These are phyloP conservation scores for Boletus coccyginus DNA, from an alignment of 768 basidiomycete genomes.

Conservation along the genomic window DNA sequence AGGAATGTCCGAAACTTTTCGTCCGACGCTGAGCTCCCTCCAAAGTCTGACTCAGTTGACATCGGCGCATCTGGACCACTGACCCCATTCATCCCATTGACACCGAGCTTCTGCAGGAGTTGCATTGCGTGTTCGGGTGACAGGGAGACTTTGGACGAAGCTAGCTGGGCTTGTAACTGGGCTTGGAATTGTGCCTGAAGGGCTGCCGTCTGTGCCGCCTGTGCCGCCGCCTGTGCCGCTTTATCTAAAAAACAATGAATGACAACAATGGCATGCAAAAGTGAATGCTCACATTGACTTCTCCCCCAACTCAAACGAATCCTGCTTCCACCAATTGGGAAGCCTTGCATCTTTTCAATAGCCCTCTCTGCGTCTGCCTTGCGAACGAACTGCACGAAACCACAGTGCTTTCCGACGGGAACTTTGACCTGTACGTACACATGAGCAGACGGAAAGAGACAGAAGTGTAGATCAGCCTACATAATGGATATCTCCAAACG, in stretches of 20 bases:
- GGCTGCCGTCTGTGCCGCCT: conserved; percentile 74
- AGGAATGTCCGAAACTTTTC: conserved; percentile 24
- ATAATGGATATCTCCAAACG: conserved; percentile 93
- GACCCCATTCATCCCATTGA: conserved; percentile 37
- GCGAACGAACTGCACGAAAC: conserved; percentile 92
- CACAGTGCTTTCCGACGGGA: conserved; percentile 94
- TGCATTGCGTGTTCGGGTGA: conserved; percentile 63
- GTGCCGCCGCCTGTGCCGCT: conserved; percentile 87
- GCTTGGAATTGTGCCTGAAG: conserved; percentile 48
- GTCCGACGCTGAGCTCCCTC: conserved; percentile 19
- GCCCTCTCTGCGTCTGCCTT: conserved; percentile 90
- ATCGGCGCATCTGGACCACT: conserved; percentile 9
- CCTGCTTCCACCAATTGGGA: conserved; percentile 88
- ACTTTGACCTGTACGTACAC: conserved; percentile 72
- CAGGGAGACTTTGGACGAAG: conserved; percentile 31
- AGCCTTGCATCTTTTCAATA: conserved; percentile 96
- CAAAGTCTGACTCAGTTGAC: conserved; percentile 8
- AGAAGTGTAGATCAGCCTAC: conserved; percentile 42
- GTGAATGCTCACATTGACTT: conserved; percentile 65
- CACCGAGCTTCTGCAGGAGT: conserved; percentile 55
- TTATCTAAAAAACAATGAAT: conserved; percentile 53
- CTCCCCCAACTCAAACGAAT: conserved; percentile 93
- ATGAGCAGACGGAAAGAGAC: conserved; percentile 1
- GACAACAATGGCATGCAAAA: not conserved
- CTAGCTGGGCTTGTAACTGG: conserved; percentile 34